Base-by-base conservation (phyloP, 208 protist species). In the Strigomonas culicis region DNA sequence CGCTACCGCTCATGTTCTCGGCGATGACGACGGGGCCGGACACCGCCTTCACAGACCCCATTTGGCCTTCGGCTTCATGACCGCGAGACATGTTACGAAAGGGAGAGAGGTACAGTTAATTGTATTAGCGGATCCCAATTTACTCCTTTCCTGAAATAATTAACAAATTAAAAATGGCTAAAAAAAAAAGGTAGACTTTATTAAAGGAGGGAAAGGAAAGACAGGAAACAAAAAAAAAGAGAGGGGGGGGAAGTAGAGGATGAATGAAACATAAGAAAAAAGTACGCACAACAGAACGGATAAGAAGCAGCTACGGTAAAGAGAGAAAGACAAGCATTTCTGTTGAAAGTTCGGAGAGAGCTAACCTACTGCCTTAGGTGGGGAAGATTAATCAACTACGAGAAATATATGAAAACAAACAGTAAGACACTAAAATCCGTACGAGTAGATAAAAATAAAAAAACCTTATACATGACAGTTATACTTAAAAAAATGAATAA, bases 1-100 rank as follows among this genome's bases (percentile, higher is more conserved):
- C 97, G 50, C 97, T 92, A 67, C 99, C 99, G 34, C 79, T 88
- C 98, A 99, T 99, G 44, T 98, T 84, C 32, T 99, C 97, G 47
- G 99, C 99, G 73, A 99, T 95, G 39, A 99, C 98, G 71, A 99
- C 99, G 49, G 97, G 96, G 44, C 96, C 96, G 51, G 95, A 98
- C 24, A 98, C 95, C 21, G 84, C 83, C 80, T 94, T 95, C 8
- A 97, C 90, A 25, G 77, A 83, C 43, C 93, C 93, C 63, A 88
- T 75, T 61, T 81, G 81, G 60, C 77, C 77, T 71, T 96, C 90
- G 28, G 82, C 68, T 75, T 96, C 86, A 61, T 90, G 92, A 4
- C 74, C 70, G 59, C 91, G 77, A 25, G n/a, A 41, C 22, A 49
- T 49, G 43, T 19, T 49, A 19, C 19, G 17, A 49, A 19, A 49